phyloP scores from a whole-genome alignment of 345 rosid species.

The Mallotus nudiflorus region DNA sequence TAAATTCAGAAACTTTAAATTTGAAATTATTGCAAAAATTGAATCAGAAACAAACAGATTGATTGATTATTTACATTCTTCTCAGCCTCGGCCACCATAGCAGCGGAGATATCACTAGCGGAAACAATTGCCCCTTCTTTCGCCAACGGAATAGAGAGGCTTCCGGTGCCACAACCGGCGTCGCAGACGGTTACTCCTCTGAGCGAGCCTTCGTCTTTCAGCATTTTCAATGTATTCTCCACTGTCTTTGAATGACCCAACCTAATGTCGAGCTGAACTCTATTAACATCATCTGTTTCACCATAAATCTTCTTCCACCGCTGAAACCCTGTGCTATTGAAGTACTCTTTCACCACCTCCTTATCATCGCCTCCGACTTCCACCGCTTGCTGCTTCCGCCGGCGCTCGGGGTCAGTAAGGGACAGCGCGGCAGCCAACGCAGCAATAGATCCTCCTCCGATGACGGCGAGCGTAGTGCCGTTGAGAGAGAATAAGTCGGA shows the following conservation, averaged over 20 bases:
- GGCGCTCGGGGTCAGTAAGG: slow-evolving; percentile 70
- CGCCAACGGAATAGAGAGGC: slow-evolving; percentile 74
- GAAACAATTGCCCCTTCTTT: slow-evolving; percentile 83
- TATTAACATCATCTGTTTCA: slow-evolving; percentile 82
- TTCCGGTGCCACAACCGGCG: slow-evolving; percentile 91
- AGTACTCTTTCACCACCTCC: slow-evolving; percentile 91
- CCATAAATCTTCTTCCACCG: slow-evolving; percentile 96
- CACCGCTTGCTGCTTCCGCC: slow-evolving; percentile 81
- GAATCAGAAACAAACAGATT: neutral
- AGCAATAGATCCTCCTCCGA: slow-evolving; percentile 87
- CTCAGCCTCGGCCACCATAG: slow-evolving; percentile 93
- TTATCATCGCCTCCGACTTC: slow-evolving; percentile 92
- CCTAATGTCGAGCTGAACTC: slow-evolving; percentile 78
- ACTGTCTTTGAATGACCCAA: slow-evolving; percentile 85
- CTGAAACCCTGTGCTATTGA: slow-evolving; percentile 84
- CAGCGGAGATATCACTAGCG: slow-evolving; percentile 89
- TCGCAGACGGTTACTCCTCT: slow-evolving; percentile 83
- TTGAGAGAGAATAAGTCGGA: slow-evolving; percentile 48
- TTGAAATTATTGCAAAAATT: too few relatives aligned
- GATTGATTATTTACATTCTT: slow-evolving; percentile 47
- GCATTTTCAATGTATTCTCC: slow-evolving; percentile 69
- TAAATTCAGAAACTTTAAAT: too few relatives aligned
- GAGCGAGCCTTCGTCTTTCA: slow-evolving; percentile 70
- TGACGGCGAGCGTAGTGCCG: slow-evolving; percentile 60
- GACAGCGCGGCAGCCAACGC: slow-evolving; percentile 81